Conservation (phyloP, 139 green algal species). For the Medakamo hakoo region DNA sequence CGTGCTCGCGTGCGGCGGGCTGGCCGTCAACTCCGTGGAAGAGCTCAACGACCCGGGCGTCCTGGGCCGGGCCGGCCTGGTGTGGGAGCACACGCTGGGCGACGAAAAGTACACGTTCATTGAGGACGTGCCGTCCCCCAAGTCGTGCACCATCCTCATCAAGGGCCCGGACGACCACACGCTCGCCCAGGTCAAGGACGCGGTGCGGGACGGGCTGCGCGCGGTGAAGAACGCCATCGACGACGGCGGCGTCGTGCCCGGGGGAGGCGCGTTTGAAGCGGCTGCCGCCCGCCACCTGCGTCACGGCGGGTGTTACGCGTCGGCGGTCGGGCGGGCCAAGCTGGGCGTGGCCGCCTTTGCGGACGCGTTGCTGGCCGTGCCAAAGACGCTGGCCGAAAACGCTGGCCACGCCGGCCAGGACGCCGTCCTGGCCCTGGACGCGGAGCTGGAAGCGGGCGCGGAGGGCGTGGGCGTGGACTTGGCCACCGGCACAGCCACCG, state of each 20-base stretch:
- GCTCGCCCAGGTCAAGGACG: constrained; percentile 98
- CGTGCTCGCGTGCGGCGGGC: constrained; percentile 77
- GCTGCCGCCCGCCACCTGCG: constrained; percentile 63
- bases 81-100: constrained; percentile 97
- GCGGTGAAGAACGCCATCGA: constrained; percentile 93
- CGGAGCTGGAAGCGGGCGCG: constrained; percentile 3
- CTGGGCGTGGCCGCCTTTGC: constrained; percentile 93
- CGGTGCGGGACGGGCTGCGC: constrained; percentile 85
- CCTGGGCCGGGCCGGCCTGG: constrained; percentile 53
- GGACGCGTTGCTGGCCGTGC: constrained; percentile 82
- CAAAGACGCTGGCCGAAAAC: constrained; percentile 94
- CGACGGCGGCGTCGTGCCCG: constrained; percentile 61
- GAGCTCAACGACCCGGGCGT: constrained; percentile 59
- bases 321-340: constrained; percentile 46
- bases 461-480: constrained; percentile 78
- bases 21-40: constrained; percentile 43
- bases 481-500: constrained; percentile 69
- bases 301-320: constrained; percentile 23
- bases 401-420: constrained; percentile 81
- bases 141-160: constrained; percentile 92
- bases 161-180: constrained; percentile 94
- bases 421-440: constrained; percentile 61
- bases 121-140: constrained; percentile 75
- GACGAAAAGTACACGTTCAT: constrained; percentile 99
- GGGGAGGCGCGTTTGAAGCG: constrained; percentile 90